phyloP scores from a whole-genome alignment of 1,284 basidiomycete species.

The Agaricales sp. region DNA sequence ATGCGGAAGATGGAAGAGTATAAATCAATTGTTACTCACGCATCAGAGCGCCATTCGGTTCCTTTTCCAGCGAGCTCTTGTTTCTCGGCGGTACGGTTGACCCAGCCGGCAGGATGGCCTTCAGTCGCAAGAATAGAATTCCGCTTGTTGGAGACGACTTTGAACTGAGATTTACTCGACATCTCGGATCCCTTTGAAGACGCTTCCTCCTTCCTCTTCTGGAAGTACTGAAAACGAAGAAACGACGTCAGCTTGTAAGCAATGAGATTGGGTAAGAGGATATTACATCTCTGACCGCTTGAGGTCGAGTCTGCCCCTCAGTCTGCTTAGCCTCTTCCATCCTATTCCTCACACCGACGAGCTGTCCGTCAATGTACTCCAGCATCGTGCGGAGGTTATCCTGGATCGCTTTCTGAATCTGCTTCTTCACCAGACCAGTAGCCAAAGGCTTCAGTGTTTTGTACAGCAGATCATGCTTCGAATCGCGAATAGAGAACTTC shows the following conservation, averaged over 20 bases:
- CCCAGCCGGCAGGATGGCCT: slow-evolving; percentile 66
- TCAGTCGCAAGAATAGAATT: slow-evolving; percentile 49
- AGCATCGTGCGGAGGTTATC: slow-evolving; percentile 73
- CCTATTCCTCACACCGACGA: slow-evolving; percentile 69
- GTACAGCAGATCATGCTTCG: slow-evolving; percentile 88
- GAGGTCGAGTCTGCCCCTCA: neutral
- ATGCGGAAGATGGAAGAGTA: neutral
- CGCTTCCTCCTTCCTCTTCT: neutral
- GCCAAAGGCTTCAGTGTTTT: slow-evolving; percentile 73
- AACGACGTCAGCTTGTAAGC: neutral
- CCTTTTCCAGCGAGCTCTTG: neutral
- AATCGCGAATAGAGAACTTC: slow-evolving; percentile 89
- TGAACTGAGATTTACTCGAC: slow-evolving; percentile 46
- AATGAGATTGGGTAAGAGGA: neutral
- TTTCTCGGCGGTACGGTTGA: slow-evolving; percentile 31
- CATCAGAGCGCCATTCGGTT: neutral
- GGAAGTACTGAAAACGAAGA: neutral
- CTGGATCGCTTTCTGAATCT: slow-evolving; percentile 78
- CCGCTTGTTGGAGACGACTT: slow-evolving; percentile 55
- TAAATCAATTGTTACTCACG: too few relatives aligned
- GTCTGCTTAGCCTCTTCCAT: slow-evolving; percentile 58
- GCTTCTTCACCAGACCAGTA: slow-evolving; percentile 80
- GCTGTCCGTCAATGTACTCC: slow-evolving; percentile 81
- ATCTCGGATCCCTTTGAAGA: too few relatives aligned
- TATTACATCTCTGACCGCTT: neutral